These are phyloP conservation scores for Marvania coccoides DNA, from an alignment of 139 green algal species.

Conservation along the genomic window DNA sequence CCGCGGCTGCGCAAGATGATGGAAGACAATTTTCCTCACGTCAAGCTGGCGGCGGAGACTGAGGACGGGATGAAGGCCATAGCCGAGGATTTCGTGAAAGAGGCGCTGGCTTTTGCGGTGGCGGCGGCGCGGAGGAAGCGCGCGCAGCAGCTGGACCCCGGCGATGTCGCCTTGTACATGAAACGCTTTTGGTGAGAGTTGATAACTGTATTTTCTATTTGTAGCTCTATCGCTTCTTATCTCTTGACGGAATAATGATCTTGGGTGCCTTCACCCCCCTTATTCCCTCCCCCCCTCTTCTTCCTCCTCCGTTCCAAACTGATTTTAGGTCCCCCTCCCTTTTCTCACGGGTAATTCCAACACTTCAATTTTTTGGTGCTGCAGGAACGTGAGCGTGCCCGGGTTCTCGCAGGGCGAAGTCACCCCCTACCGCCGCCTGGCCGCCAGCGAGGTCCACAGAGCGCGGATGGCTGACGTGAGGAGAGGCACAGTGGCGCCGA, in stretches of 20 bases:
- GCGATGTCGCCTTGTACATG: background rate
- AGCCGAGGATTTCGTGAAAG: background rate
- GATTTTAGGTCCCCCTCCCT: no score
- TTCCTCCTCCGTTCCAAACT: no score
- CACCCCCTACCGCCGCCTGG: slow-evolving; percentile 27
- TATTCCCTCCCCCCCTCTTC: no score
- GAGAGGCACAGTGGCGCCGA: background rate
- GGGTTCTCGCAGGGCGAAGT: slow-evolving; percentile 30
- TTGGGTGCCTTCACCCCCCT: no score
- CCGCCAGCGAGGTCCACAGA: slow-evolving; percentile 32
- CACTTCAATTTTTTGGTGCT: background rate
- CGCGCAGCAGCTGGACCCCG: background rate
- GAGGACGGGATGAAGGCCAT: background rate
- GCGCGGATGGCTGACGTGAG: slow-evolving; percentile 30
- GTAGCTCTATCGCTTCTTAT: no score
- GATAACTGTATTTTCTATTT: no score
- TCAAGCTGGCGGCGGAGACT: background rate
- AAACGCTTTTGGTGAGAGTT: background rate
- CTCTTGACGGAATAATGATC: no score
- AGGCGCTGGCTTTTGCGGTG: background rate
- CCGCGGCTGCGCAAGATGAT: background rate
- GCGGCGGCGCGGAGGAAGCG: background rate
- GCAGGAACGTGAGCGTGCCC: slow-evolving; percentile 40
- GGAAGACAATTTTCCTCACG: background rate
- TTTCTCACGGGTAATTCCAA: no score